A percentile compares a stretch with the other conserved stretches of the same genome.
phyloP scores from a whole-genome alignment of 306 rosid genomes.

The Amphicarpaea edgeworthii region DNA sequence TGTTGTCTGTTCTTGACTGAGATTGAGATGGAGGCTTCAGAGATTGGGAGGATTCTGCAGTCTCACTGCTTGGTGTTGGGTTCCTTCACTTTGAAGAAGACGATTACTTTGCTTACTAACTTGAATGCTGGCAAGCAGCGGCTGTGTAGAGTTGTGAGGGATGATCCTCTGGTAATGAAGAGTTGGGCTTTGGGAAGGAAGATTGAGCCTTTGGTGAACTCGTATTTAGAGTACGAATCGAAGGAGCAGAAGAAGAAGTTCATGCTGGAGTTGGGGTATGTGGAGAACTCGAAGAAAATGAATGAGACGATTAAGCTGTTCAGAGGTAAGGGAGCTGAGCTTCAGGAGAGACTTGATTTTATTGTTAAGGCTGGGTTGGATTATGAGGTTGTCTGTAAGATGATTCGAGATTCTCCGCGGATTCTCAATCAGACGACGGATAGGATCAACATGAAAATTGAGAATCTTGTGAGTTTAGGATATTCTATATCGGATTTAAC shows the following conservation, averaged over 20 bases:
- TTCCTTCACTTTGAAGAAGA: conserved; percentile 60
- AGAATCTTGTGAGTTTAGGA: conserved; percentile 64
- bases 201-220: conserved; percentile 52
- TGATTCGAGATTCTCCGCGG: conserved; percentile 67
- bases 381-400: conserved; percentile 53
- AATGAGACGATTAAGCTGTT: conserved; percentile 54
- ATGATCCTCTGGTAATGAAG: conserved; percentile 68
- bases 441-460: conserved; percentile 61
- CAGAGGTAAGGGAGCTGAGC: conserved; percentile 80
- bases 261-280: conserved; percentile 67
- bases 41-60: conserved; percentile 62
- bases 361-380: conserved; percentile 76
- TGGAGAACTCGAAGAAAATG: conserved; percentile 58
- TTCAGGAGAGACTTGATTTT: conserved; percentile 80
- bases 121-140: conserved; percentile 78
- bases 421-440: conserved; percentile 71
- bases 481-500: conserved; percentile 66
- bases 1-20: conserved; percentile 58
- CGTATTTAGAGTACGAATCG: conserved; percentile 38
- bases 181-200: conserved; percentile 67
- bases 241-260: conserved; percentile 58
- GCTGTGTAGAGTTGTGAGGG: conserved; percentile 55
- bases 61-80: conserved; percentile 65
- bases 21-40: conserved; percentile 63
- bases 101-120: conserved; percentile 55